A percentile compares a stretch with the other conserved stretches of the same genome.
Evolutionary conservation across 257 asterid genomes (phyloP).

Genomic region (Rhazya stricta): DNA sequence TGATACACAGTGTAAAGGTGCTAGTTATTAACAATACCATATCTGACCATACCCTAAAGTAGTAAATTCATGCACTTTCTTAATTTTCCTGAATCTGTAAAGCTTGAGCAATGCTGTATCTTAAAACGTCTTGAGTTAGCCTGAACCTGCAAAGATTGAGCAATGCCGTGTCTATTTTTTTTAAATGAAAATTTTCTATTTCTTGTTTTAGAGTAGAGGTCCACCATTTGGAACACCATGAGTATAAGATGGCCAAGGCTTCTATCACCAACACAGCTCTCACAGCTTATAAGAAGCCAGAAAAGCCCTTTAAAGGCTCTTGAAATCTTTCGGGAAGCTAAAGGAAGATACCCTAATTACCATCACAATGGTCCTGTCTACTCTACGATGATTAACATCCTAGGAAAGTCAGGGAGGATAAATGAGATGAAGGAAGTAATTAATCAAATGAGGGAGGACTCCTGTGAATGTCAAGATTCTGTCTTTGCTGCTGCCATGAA

Average conservation of each 20-base stretch:
- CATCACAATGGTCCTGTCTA: conserved; percentile 75
- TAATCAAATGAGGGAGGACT: conserved; percentile 63
- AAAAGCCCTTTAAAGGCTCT: conserved; percentile 79
- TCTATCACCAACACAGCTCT: conserved; percentile 65
- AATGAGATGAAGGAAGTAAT: conserved; percentile 68
- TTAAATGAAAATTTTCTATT: neutral
- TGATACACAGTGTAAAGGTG: neutral
- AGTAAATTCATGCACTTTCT: neutral
- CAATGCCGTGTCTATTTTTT: neutral
- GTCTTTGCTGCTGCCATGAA: conserved; percentile 51
- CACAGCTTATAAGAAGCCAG: conserved; percentile 58
- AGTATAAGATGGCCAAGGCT: conserved; percentile 81
- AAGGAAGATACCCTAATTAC: conserved; percentile 56
- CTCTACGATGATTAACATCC: conserved; percentile 60
- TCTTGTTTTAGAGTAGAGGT: conserved; percentile 12
- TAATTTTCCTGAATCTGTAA: neutral
- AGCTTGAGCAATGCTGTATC: neutral
- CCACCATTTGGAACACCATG: conserved; percentile 28
- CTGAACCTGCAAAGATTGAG: neutral
- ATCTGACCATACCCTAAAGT: neutral
- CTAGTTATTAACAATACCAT: neutral
- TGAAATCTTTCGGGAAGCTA: conserved; percentile 62
- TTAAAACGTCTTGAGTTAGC: neutral
- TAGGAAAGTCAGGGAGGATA: conserved; percentile 56
- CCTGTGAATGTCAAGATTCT: conserved; percentile 71